A percentile compares a stretch with the other conserved stretches of the same genome.
phyloP scores from a whole-genome alignment of 495 filamentous ascomycete genomes.

The Daldinia caldariorum region DNA sequence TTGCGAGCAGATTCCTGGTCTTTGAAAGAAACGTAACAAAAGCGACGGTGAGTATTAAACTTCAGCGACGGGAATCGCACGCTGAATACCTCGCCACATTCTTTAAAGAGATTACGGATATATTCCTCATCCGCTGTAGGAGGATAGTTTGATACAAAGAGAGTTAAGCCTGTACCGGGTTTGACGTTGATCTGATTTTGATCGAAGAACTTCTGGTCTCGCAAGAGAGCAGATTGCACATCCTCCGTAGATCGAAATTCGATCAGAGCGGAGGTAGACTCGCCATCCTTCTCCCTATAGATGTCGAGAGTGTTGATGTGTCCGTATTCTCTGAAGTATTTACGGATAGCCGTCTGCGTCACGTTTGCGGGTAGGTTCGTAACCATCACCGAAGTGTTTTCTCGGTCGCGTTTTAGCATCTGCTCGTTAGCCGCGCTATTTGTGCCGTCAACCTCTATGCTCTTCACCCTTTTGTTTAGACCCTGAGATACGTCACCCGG shows the following conservation, averaged over 20 bases:
- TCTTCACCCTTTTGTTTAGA: slow-evolving; percentile 68
- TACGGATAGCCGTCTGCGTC: slow-evolving; percentile 75
- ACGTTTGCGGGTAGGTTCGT: slow-evolving; percentile 74
- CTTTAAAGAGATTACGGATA: slow-evolving; percentile 77
- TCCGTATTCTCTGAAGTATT: slow-evolving; percentile 92
- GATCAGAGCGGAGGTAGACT: slow-evolving; percentile 75
- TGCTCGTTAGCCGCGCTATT: slow-evolving; percentile 49
- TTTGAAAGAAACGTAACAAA: slow-evolving; percentile 92
- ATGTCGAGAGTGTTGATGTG: slow-evolving; percentile 79
- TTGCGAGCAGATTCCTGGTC: slow-evolving; percentile 68
- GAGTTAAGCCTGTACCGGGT: slow-evolving; percentile 75
- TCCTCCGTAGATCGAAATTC: slow-evolving; percentile 87
- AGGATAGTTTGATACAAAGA: slow-evolving; percentile 93
- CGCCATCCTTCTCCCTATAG: slow-evolving; percentile 63
- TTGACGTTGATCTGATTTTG: slow-evolving; percentile 75
- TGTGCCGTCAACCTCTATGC: slow-evolving; percentile 52
- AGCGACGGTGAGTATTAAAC: slow-evolving; percentile 85
- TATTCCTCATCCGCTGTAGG: slow-evolving; percentile 83
- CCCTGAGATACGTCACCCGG: slow-evolving; percentile 56
- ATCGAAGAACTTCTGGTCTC: slow-evolving; percentile 78
- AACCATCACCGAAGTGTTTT: slow-evolving; percentile 85
- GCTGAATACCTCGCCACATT: slow-evolving; percentile 82
- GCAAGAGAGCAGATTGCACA: slow-evolving; percentile 78
- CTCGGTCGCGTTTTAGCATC: slow-evolving; percentile 79
- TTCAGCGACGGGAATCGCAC: slow-evolving; percentile 92